Conservation (phyloP, 2,329 filamentous ascomycete species). For the Claviceps purpurea region DNA sequence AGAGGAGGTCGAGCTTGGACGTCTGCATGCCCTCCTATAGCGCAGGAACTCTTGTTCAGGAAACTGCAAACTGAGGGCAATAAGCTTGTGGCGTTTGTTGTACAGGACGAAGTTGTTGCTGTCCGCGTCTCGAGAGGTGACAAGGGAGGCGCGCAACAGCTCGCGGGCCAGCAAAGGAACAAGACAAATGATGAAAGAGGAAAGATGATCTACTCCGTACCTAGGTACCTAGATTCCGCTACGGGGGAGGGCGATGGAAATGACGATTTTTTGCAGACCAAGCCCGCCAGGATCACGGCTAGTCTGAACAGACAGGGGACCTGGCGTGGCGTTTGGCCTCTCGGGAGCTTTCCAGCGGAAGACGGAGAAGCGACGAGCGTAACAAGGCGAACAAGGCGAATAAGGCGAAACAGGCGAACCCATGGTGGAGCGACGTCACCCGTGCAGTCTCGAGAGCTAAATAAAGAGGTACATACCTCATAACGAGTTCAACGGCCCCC, state of each 20-base stretch:
- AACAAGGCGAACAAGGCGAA: neutral
- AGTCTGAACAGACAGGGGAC: neutral
- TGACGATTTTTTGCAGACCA: slow-evolving; percentile 6
- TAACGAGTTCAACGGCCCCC: neutral
- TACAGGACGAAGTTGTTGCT: neutral
- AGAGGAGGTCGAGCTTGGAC: neutral
- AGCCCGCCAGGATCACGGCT: slow-evolving; percentile 3
- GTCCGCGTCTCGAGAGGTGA: neutral
- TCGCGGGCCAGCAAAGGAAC: neutral
- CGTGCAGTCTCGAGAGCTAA: neutral
- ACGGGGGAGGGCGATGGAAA: neutral
- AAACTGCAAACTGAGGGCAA: neutral
- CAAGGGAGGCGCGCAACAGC: neutral
- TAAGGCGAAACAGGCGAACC: neutral
- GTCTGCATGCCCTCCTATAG: neutral
- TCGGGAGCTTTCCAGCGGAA: neutral
- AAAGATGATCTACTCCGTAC: too few species aligned
- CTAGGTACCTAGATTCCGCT: neutral
- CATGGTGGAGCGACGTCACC: slow-evolving; percentile 6
- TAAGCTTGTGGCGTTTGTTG: neutral
- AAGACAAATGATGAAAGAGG: neutral
- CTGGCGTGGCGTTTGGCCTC: neutral
- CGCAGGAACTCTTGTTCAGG: neutral
- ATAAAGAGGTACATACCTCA: too few species aligned
- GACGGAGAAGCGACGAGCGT: neutral